phyloP scores from a whole-genome alignment of 176 grass and related monocot genomes.

The Carex scoparia region DNA sequence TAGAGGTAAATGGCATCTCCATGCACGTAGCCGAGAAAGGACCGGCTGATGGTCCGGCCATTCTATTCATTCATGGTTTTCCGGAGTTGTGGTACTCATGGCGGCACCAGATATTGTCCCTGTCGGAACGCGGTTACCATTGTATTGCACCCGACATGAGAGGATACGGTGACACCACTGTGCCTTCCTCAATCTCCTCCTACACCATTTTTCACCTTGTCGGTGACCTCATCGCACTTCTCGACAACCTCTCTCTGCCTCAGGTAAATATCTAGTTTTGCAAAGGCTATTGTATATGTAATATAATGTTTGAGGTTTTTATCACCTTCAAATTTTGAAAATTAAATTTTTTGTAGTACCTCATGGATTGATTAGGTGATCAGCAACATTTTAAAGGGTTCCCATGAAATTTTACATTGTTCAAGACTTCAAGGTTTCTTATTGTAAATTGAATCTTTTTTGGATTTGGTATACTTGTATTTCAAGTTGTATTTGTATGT shows the following conservation, averaged over 20 bases:
- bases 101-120: constrained; percentile 58
- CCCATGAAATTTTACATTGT: background rate
- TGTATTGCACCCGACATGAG: constrained; percentile 71
- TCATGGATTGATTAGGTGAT: too few relatives aligned
- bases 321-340: background rate
- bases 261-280: constrained; percentile 25
- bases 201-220: constrained; percentile 81
- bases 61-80: constrained; percentile 79
- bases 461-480: background rate
- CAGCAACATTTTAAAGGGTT: background rate
- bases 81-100: constrained; percentile 89
- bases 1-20: constrained; percentile 59
- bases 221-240: constrained; percentile 70
- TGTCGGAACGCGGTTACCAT: constrained; percentile 54
- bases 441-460: background rate
- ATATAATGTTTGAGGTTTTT: background rate
- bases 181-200: constrained; percentile 34
- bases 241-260: constrained; percentile 46
- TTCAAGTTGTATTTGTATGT: background rate
- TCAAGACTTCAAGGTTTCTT: background rate
- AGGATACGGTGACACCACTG: constrained; percentile 66
- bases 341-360: background rate
- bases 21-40: constrained; percentile 61
- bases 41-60: constrained; percentile 6
- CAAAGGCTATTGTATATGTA: too few relatives aligned